Evolutionary conservation across 768 basidiomycete genomes (phyloP), one percentile per base, ranked within the genome.

Genomic region (Rossbeevera mucosa): DNA sequence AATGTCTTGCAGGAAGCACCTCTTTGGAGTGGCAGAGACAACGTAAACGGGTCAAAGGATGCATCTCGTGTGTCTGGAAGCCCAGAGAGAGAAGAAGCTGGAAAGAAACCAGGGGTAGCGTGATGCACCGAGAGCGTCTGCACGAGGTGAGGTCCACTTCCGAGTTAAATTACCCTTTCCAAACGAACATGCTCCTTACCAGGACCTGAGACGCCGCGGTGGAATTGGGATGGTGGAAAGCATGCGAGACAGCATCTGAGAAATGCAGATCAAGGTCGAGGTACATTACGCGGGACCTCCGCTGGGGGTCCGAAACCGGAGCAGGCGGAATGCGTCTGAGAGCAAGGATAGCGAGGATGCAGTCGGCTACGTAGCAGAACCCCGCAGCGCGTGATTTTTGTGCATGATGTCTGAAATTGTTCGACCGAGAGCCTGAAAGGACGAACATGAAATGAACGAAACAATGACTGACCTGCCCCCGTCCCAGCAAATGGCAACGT

Each of bases 361-460:
- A 84, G 64, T 97, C 94, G 2, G 91, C 88, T 20, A 97, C 88
- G 64, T 96, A 98, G 73, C 94, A 98, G 70, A 90, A 98, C 0
- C 94, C 94, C 4, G 88, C 82, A 0, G 93, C 93, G 40, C 74
- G 76, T 0, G 80, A 76, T 64, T 90, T 86, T 47, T 83, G 80
- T 0, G 90, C 89, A 60, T 96, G 94, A 60, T 95, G 94, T 61
- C 93, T 85, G 47, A 13, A 52, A 29, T 45, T 12, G 31, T 20
- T 46, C 30, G 48, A 26, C 24, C 18, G 3, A 21, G 13, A 11
- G 13, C 28, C 14, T 53, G 41, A 59, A 51, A 28, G 28, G 21
- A 30, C 7, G 14, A 18, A 18, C 5, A 25, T 30, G 20, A 40
- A 38, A 40, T 36, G 8, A 26, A 31, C 24, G 40, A 38, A 47